phyloP scores from a whole-genome alignment of 768 basidiomycete species.

The Sporobolomyces pararoseus region DNA sequence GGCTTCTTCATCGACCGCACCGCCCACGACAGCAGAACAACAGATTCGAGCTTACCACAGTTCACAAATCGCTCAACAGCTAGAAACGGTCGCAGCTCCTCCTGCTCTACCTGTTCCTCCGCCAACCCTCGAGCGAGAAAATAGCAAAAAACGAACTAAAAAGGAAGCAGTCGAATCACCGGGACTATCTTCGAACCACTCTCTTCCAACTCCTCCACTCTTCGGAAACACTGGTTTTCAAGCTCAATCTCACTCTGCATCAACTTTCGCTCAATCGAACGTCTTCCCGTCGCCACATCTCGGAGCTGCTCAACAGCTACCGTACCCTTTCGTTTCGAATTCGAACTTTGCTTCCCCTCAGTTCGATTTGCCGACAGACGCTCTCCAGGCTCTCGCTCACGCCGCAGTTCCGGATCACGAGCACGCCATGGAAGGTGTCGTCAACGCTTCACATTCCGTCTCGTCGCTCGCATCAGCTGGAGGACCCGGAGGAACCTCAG shows the following conservation, averaged over 20 bases:
- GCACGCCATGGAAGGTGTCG: conserved; percentile 18
- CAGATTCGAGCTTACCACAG: not conserved
- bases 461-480: not conserved
- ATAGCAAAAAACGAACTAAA: not conserved
- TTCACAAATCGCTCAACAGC: conserved; percentile 1
- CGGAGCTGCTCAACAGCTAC: not conserved
- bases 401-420: conserved; percentile 12
- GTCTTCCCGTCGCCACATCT: not conserved
- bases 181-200: not conserved
- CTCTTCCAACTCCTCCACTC: not conserved
- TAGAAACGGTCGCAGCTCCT: conserved; percentile 9
- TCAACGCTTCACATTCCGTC: not conserved
- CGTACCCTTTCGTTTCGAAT: not conserved
- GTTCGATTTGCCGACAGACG: not conserved
- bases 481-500: not conserved
- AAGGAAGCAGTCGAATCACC: not conserved
- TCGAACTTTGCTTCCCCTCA: not conserved
- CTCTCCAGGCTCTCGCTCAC: conserved; percentile 20
- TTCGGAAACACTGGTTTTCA: not conserved
- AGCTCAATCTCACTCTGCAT: not conserved
- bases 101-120: not conserved
- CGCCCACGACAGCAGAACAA: conserved; percentile 12
- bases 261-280: not conserved
- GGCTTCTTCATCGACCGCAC: conserved; percentile 9
- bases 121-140: not conserved